Evolutionary conservation across 345 rosid species (phyloP).

Genomic region (Excoecaria cochinchinensis): DNA sequence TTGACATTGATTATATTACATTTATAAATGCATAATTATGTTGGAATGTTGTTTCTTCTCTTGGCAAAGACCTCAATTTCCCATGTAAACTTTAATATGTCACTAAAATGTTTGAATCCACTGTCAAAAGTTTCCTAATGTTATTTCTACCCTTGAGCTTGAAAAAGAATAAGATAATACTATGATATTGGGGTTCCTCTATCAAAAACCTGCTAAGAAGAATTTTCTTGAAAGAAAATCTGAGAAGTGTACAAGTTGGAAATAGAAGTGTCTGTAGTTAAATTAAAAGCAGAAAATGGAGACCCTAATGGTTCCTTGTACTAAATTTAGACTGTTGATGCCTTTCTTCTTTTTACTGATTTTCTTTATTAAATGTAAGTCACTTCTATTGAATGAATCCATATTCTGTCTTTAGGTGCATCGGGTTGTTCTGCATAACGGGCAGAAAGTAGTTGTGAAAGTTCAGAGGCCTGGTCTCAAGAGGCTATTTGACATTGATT

Average conservation of each 20-base stretch:
- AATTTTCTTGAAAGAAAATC: background rate
- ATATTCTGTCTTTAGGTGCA: conserved; percentile 59
- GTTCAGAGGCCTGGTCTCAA: conserved; percentile 95
- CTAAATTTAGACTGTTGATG: background rate
- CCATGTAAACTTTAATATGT: too few species aligned
- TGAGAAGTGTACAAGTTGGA: background rate
- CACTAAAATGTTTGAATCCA: too few species aligned
- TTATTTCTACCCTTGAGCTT: background rate
- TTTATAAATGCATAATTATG: too few species aligned
- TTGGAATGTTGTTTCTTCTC: too few species aligned
- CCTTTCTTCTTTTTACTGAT: background rate
- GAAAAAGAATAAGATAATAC: background rate
- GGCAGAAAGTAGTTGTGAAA: conserved; percentile 87
- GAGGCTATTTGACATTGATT: conserved; percentile 90
- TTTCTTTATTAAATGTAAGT: background rate
- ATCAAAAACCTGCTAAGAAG: background rate
- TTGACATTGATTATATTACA: too few species aligned
- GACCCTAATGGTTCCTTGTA: background rate
- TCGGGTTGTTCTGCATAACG: conserved; percentile 81
- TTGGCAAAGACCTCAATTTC: too few species aligned
- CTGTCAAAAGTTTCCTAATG: background rate
- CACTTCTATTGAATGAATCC: conserved; percentile 26
- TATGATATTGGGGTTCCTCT: background rate
- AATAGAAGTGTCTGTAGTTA: background rate
- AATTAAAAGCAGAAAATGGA: background rate